Base-by-base conservation (phyloP, 2,329 filamentous ascomycete genomes). In the Aspergillus spinulosporus region DNA sequence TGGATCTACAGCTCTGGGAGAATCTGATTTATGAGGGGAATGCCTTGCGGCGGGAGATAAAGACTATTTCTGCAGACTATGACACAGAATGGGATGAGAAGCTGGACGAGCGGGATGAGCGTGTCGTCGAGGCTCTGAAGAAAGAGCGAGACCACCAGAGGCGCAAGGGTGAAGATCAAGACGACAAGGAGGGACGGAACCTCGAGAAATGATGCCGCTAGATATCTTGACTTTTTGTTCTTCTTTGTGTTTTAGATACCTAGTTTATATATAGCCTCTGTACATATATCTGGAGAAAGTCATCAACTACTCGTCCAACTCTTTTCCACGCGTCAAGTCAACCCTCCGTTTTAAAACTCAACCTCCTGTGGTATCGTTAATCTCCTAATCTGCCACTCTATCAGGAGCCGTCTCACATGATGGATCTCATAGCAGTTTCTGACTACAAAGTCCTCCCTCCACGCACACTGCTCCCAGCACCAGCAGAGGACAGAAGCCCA, bases 51-150 rank as follows among this genome's bases (percentile, higher is more conserved):
- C 83, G 82, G 61, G 92, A 97, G 74, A 89, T 97, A 71, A 89
- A 88, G 74, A 81, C 82, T 12, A 84, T 95, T 6, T 91, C 92
- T 0, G 84, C 86, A 34, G 91, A 96, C 74, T 96, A 96, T 70
- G 91, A 95, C 64, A 90, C 92, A 5, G 90, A 93, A 50, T 96
- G 91, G 90, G 84, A 96, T 65, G 90, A 94, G 76, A 82, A 80
- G 59, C 78, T 78, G 60, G 89, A 95, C 62, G 84, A 93, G 50
- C 85, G 84, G 9, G 83, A 88, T 64, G 82, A 88, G 61, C 76
- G 72, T 54, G 81, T 85, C 15, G 78, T 76, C 2, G 74, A 82
- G 59, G 82, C 79, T 5, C 65, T 85, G 58, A 77, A 76, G 59
- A 74, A 83, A 39, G 78, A 83, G 31, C 65, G 80, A 26, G 69